Conservation (phyloP, 495 filamentous ascomycete genomes). For the Xylona heveae region DNA sequence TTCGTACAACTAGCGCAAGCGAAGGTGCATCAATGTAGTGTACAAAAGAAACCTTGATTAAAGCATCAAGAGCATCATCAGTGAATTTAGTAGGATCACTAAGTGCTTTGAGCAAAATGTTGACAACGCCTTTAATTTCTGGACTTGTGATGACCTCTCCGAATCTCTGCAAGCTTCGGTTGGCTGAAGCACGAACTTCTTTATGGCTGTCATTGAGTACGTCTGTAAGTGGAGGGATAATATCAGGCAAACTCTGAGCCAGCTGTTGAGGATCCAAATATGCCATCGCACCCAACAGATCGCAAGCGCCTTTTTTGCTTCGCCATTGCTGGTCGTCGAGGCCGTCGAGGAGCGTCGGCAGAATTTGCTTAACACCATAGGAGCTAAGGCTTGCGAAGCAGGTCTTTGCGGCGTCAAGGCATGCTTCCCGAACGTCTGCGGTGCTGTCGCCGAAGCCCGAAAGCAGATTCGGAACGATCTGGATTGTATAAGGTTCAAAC, state of each 20-base stretch:
- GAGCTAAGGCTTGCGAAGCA: slow-evolving; percentile 87
- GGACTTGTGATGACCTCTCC: slow-evolving; percentile 97
- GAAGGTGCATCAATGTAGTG: slow-evolving; percentile 95
- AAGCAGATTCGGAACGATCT: slow-evolving; percentile 80
- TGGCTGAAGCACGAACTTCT: slow-evolving; percentile 77
- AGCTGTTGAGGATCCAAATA: slow-evolving; percentile 91
- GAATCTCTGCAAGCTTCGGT: slow-evolving; percentile 88
- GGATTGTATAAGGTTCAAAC: slow-evolving; percentile 92
- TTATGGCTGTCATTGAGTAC: slow-evolving; percentile 97
- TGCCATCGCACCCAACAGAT: slow-evolving; percentile 90
- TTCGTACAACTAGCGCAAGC: slow-evolving; percentile 79
- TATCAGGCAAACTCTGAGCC: slow-evolving; percentile 76
- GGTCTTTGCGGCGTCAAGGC: slow-evolving; percentile 78
- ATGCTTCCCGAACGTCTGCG: slow-evolving; percentile 76
- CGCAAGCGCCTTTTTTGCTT: slow-evolving; percentile 94
- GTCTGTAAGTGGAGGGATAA: slow-evolving; percentile 82
- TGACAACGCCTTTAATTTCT: slow-evolving; percentile 78
- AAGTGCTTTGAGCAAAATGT: slow-evolving; percentile 81
- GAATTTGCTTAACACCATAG: slow-evolving; percentile 82
- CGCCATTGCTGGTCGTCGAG: slow-evolving; percentile 92
- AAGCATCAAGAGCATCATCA: slow-evolving; percentile 75
- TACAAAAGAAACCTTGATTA: slow-evolving; percentile 90
- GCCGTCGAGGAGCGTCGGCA: slow-evolving; percentile 80
- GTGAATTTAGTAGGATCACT: slow-evolving; percentile 97
- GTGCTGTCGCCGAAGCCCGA: slow-evolving; percentile 74